phyloP scores from a whole-genome alignment of 2,329 filamentous ascomycete genomes.

The Penicillium sp. region DNA sequence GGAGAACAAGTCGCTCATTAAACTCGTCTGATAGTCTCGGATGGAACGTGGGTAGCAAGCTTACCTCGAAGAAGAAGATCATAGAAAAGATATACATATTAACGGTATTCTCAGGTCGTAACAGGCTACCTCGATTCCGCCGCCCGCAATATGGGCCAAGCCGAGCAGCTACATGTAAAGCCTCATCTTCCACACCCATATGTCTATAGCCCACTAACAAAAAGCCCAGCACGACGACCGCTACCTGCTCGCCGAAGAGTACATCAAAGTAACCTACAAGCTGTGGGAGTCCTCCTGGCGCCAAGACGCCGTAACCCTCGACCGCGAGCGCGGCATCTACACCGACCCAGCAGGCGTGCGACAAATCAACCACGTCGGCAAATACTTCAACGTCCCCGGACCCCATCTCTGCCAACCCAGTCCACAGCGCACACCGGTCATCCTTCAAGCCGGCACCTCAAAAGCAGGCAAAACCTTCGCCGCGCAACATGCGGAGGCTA shows the following conservation, averaged over 20 bases:
- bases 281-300: slow-evolving; percentile 66
- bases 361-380: slow-evolving; percentile 64
- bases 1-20: not conserved
- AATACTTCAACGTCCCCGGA: slow-evolving; percentile 62
- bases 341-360: slow-evolving; percentile 58
- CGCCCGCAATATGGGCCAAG: slow-evolving; percentile 59
- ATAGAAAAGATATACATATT: not conserved
- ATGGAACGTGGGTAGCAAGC: slow-evolving; percentile 50
- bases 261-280: slow-evolving; percentile 63
- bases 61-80: not conserved
- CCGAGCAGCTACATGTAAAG: slow-evolving; percentile 49
- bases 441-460: slow-evolving; percentile 69
- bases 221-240: slow-evolving; percentile 58
- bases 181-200: not conserved
- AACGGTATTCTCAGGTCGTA: slow-evolving; percentile 50
- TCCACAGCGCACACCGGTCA: slow-evolving; percentile 65
- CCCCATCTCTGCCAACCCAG: slow-evolving; percentile 65
- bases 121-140: slow-evolving; percentile 67
- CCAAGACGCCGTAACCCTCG: slow-evolving; percentile 61
- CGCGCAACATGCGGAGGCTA: slow-evolving; percentile 67
- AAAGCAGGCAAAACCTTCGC: slow-evolving; percentile 65
- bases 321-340: slow-evolving; percentile 60
- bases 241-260: slow-evolving; percentile 64
- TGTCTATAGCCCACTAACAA: not conserved
- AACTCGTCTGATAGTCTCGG: slow-evolving; percentile 42